A percentile compares a stretch with the other conserved stretches of the same genome.
Conservation (phyloP, 1,139 yeast genomes). For the Nakaseomyces uthaithaninus region DNA sequence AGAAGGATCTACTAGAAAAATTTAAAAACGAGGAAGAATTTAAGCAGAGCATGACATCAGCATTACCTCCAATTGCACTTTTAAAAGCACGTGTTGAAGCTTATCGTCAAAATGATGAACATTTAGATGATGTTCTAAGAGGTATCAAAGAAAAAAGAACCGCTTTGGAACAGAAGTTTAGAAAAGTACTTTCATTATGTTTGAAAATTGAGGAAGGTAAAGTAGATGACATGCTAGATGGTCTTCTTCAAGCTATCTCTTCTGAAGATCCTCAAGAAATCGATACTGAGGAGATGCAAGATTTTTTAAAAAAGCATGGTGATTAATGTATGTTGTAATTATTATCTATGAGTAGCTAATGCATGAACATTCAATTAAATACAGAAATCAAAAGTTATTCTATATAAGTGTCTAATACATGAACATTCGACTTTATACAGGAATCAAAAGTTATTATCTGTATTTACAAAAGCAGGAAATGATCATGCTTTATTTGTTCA, state of each 20-base stretch:
- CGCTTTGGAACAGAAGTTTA: conserved; percentile 73
- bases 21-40: conserved; percentile 15
- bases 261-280: conserved; percentile 61
- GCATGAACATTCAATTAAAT: neutral
- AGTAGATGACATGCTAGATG: conserved; percentile 78
- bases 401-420: too few species aligned
- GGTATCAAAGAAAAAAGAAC: conserved; percentile 45
- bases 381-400: neutral
- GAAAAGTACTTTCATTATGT: conserved; percentile 82
- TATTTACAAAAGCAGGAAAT: too few species aligned
- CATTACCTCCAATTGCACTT: conserved; percentile 53
- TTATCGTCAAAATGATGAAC: conserved; percentile 56
- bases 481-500: too few species aligned
- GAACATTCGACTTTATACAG: too few species aligned
- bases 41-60: conserved; percentile 17
- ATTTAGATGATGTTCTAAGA: conserved; percentile 43
- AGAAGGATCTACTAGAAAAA: neutral
- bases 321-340: conserved; percentile 2
- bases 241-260: conserved; percentile 83
- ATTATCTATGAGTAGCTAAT: neutral
- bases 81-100: conserved; percentile 75
- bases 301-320: conserved; percentile 26
- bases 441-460: too few species aligned
- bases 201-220: conserved; percentile 73
- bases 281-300: conserved; percentile 40